Conservation (phyloP, 2,329 filamentous ascomycete genomes). For the Cladosporium sp. region DNA sequence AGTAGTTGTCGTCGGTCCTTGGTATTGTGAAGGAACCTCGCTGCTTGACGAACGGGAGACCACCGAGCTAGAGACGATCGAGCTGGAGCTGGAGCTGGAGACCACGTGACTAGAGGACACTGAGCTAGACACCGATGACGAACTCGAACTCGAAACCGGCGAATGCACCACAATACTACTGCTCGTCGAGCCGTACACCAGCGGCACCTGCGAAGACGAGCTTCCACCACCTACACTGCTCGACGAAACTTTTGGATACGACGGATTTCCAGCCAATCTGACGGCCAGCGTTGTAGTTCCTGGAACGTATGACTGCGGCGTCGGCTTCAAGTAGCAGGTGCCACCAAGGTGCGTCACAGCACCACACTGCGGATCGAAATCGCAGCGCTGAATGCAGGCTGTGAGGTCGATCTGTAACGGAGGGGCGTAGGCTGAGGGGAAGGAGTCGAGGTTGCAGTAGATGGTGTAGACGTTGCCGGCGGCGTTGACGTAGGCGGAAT, state of each 20-base stretch:
- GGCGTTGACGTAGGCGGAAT: slow-evolving; percentile 16
- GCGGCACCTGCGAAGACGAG: neutral
- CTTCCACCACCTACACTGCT: neutral
- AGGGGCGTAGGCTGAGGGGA: neutral
- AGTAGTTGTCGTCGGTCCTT: slow-evolving; percentile 1
- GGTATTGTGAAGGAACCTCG: slow-evolving; percentile 1
- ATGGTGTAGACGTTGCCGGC: slow-evolving; percentile 21
- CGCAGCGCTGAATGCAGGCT: slow-evolving; percentile 13
- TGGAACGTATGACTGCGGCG: neutral
- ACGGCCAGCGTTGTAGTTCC: neutral
- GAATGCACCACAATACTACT: neutral
- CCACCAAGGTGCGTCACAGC: neutral
- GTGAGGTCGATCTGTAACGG: neutral
- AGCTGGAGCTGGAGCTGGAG: neutral
- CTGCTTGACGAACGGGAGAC: neutral
- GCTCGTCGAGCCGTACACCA: neutral
- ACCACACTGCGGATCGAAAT: slow-evolving; percentile 12
- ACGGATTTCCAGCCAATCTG: neutral
- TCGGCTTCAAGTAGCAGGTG: slow-evolving; percentile 14
- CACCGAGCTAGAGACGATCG: neutral
- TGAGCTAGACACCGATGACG: neutral
- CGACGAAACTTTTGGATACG: neutral
- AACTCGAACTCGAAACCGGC: neutral
- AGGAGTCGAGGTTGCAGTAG: slow-evolving; percentile 16
- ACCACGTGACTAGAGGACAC: neutral